These are phyloP conservation scores for Syzygium malaccense DNA, from an alignment of 441 rosid genomes.

Conservation along the genomic window DNA sequence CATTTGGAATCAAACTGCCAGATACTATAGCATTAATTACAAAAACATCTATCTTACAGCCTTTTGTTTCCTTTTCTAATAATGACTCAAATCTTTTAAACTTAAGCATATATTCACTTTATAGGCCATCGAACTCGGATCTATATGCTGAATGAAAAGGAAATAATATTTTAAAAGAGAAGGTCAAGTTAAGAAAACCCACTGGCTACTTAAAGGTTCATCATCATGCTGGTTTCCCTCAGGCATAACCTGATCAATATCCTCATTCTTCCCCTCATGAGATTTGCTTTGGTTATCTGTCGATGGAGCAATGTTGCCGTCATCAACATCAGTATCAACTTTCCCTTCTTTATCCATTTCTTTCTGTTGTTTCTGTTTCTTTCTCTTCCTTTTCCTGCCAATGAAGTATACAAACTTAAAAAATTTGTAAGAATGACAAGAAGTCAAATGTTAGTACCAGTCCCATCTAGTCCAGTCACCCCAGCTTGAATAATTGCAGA, in stretches of 20 bases:
- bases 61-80: neutral
- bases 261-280: constrained; percentile 22
- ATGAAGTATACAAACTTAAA: constrained; percentile 2
- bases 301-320: constrained; percentile 5
- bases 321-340: constrained; percentile 11
- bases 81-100: neutral
- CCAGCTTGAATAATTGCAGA: neutral
- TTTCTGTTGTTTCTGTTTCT: constrained; percentile 50
- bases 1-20: neutral
- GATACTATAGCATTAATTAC: neutral
- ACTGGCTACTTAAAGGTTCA: constrained; percentile 18
- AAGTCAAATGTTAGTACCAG: neutral
- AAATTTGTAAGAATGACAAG: constrained; percentile 1
- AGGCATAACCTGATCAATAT: constrained; percentile 15
- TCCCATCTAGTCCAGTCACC: neutral
- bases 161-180: neutral
- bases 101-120: neutral
- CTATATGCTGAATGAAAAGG: neutral
- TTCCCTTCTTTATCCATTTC: constrained; percentile 21
- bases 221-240: constrained; percentile 12
- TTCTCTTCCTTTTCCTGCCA: constrained; percentile 51
- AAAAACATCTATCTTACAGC: neutral
- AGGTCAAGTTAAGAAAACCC: constrained; percentile 3
- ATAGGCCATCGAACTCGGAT: neutral
- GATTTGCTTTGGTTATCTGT: constrained; percentile 18